A percentile compares a stretch with the other conserved stretches of the same genome.
phyloP scores from a whole-genome alignment of 2,329 filamentous ascomycete species.

The Cryoendolithus antarcticus region DNA sequence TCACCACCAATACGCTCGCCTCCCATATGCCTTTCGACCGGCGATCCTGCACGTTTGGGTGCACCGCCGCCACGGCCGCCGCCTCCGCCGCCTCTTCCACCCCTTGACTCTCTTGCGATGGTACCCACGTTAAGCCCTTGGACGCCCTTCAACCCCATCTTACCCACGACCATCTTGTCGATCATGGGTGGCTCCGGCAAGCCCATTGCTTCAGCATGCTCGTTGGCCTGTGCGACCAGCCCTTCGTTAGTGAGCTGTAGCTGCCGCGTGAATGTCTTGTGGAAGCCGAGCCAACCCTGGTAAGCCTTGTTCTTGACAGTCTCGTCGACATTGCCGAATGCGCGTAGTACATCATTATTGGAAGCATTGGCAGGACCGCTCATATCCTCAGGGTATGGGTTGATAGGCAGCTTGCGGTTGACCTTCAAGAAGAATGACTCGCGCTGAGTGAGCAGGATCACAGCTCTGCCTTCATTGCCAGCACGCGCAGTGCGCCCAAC shows the following conservation, averaged over 20 bases:
- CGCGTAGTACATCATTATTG: constrained; percentile 14
- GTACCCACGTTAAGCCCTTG: constrained; percentile 25
- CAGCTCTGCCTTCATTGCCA: constrained; percentile 52
- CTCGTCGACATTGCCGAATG: constrained; percentile 27
- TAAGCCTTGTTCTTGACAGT: constrained; percentile 32
- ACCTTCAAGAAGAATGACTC: constrained; percentile 40
- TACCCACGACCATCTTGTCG: constrained; percentile 33
- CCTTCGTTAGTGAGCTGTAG: constrained; percentile 26
- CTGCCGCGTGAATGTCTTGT: constrained; percentile 34
- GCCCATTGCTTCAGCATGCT: constrained; percentile 31
- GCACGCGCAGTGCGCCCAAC: constrained; percentile 88
- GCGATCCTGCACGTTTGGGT: background rate
- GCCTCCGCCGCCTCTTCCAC: constrained; percentile 1
- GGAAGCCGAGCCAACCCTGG: constrained; percentile 36
- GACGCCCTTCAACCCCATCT: constrained; percentile 37
- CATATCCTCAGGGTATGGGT: constrained; percentile 35
- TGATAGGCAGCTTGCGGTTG: constrained; percentile 39
- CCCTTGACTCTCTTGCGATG: constrained; percentile 3
- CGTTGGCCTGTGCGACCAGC: constrained; percentile 32
- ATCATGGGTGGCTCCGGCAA: constrained; percentile 34
- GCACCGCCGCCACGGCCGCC: constrained; percentile 1
- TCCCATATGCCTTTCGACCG: background rate
- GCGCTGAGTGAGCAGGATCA: constrained; percentile 40
- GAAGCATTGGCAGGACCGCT: constrained; percentile 16
- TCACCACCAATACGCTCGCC: constrained; percentile 1